These are phyloP conservation scores for Musa beccarii DNA, from an alignment of 176 grass and related monocot genomes.

Conservation along the genomic window DNA sequence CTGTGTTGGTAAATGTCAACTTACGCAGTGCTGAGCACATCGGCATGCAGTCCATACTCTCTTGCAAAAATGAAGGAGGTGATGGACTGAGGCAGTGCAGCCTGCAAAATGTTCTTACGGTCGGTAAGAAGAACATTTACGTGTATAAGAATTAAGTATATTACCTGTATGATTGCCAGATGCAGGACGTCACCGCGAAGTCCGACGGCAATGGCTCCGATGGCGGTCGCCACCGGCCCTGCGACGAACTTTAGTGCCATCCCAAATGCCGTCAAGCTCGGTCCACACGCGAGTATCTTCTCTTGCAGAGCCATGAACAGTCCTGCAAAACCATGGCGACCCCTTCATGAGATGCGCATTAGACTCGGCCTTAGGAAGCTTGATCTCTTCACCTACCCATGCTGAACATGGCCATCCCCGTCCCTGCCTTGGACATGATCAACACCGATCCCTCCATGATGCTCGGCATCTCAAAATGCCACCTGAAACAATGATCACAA, in stretches of 20 bases:
- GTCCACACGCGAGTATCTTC: slow-evolving; percentile 50
- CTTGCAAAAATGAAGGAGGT: slow-evolving; percentile 65
- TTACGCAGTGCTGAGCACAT: slow-evolving; percentile 83
- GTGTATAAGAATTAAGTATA: too few relatives aligned
- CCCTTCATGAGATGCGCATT: too few relatives aligned
- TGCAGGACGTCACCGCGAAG: slow-evolving; percentile 46
- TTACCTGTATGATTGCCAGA: slow-evolving; percentile 67
- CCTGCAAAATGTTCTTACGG: slow-evolving; percentile 26
- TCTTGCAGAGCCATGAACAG: slow-evolving; percentile 68
- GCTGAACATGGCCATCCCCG: slow-evolving; percentile 83
- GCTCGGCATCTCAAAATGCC: slow-evolving; percentile 73
- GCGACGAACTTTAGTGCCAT: slow-evolving; percentile 53
- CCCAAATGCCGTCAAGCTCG: slow-evolving; percentile 33
- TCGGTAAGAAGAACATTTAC: too few relatives aligned
- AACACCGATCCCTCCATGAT: slow-evolving; percentile 66
- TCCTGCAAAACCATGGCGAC: slow-evolving; percentile 14
- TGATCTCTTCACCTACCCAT: slow-evolving; percentile 39
- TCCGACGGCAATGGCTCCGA: slow-evolving; percentile 34
- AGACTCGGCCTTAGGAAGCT: too few relatives aligned
- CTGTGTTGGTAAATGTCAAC: slow-evolving; percentile 2
- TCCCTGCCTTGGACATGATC: slow-evolving; percentile 76
- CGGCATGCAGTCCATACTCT: slow-evolving; percentile 74
- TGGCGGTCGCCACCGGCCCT: slow-evolving; percentile 36
- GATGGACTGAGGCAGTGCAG: slow-evolving; percentile 75
- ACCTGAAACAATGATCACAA: slow-evolving; percentile 24